phyloP scores from a whole-genome alignment of 176 grass and related monocot genomes.

The Oryza rufipogon region DNA sequence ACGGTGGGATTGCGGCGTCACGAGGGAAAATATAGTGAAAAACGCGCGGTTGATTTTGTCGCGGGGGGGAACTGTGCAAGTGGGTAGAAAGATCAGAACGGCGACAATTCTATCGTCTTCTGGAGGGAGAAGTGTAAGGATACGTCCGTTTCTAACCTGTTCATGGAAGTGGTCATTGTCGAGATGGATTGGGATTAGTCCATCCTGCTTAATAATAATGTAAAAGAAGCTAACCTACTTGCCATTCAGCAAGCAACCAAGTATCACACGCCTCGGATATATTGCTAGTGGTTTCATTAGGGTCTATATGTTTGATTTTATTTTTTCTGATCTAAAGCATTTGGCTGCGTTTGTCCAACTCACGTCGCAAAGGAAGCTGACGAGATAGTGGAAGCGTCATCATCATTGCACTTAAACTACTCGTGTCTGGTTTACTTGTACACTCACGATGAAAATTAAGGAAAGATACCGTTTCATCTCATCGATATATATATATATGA shows the following conservation, averaged over 20 bases:
- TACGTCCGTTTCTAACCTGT: not conserved
- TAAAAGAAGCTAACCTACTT: not conserved
- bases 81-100: constrained; percentile 29
- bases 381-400: not conserved
- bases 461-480: not conserved
- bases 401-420: not conserved
- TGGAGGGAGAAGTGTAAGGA: not conserved
- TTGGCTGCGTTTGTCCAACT: not conserved
- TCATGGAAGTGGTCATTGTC: constrained; percentile 8
- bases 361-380: not conserved
- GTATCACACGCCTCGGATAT: not conserved
- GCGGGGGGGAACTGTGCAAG: not conserved
- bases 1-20: not conserved
- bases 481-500: not conserved
- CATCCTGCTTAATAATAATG: not conserved
- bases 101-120: not conserved
- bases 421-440: not conserved
- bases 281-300: not conserved
- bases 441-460: not conserved
- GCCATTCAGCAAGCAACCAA: not conserved
- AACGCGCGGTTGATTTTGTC: constrained; percentile 6
- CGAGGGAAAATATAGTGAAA: not conserved
- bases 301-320: not conserved
- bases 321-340: not conserved
- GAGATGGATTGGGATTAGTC: not conserved